Evolutionary conservation across 192 early-diverging fungal genomes (phyloP).

Genomic region (Entomortierella chlamydospora): DNA sequence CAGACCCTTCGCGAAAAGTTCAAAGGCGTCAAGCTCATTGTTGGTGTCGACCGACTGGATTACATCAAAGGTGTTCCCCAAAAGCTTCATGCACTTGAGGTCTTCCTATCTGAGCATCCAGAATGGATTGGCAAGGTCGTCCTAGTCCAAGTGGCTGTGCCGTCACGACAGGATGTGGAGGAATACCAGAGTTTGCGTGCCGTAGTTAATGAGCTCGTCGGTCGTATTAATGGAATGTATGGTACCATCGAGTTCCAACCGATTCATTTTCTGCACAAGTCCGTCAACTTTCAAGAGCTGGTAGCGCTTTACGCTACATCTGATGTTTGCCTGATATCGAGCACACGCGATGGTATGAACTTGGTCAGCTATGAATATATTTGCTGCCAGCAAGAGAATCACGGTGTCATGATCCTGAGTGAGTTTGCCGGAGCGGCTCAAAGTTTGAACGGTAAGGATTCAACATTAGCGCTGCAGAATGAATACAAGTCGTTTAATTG

Average conservation of each 20-base stretch:
- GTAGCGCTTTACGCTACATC: conserved; percentile 95
- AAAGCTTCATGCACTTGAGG: conserved; percentile 96
- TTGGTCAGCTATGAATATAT: conserved; percentile 99
- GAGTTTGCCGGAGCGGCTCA: conserved; percentile 99
- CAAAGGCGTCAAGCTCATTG: conserved; percentile 87
- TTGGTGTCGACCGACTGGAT: conserved; percentile 99
- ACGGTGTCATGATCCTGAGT: conserved; percentile 95
- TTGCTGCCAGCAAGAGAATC: conserved; percentile 88
- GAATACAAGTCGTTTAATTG: too few species aligned
- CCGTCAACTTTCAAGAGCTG: conserved; percentile 94
- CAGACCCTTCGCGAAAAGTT: conserved; percentile 83
- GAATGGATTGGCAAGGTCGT: conserved; percentile 96
- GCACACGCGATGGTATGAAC: conserved; percentile 99
- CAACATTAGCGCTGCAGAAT: not conserved
- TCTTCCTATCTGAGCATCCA: conserved; percentile 88
- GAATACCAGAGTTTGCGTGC: conserved; percentile 96
- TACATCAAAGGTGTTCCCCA: conserved; percentile 99
- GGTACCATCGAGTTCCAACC: conserved; percentile 97
- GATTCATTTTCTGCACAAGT: conserved; percentile 98
- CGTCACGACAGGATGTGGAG: conserved; percentile 97
- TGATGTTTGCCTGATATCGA: conserved; percentile 96
- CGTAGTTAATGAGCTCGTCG: conserved; percentile 97
- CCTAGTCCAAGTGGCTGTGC: conserved; percentile 97
- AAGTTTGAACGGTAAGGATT: conserved; percentile 84
- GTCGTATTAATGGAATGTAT: conserved; percentile 97